Percentiles rank a stretch among this genome's conserved stretches.
Conservation (phyloP, 2,329 filamentous ascomycete genomes). For the Scedosporium minutisporum region DNA sequence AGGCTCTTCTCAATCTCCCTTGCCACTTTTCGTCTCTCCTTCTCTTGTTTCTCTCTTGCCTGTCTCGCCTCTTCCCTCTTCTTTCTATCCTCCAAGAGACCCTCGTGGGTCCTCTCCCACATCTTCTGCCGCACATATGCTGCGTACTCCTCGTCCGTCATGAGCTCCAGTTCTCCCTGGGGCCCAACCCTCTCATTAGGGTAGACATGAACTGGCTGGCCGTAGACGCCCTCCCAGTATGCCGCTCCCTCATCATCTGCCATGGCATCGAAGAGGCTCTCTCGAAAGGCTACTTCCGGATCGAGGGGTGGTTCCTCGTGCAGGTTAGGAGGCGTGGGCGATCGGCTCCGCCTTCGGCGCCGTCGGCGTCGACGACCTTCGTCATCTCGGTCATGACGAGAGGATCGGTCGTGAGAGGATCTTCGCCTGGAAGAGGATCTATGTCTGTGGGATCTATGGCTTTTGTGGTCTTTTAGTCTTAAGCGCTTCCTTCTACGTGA, state of each 20-base stretch:
- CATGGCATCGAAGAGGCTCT: slow-evolving; percentile 92
- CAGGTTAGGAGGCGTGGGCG: slow-evolving; percentile 37
- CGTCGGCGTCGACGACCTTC: slow-evolving; percentile 13
- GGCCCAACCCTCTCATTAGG: slow-evolving; percentile 34
- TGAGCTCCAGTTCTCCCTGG: slow-evolving; percentile 59
- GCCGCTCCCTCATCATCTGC: slow-evolving; percentile 92
- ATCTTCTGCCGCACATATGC: slow-evolving; percentile 76
- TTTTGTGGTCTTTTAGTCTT: slow-evolving; percentile 22
- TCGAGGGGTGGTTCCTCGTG: slow-evolving; percentile 42
- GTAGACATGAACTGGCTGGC: slow-evolving; percentile 84
- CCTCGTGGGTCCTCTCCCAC: slow-evolving; percentile 92
- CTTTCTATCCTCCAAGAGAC: slow-evolving; percentile 67
- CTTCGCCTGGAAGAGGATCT: slow-evolving; percentile 1
- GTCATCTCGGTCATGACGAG: slow-evolving; percentile 19
- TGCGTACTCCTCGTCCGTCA: slow-evolving; percentile 90
- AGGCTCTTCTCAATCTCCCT: slow-evolving; percentile 62
- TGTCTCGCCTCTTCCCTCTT: slow-evolving; percentile 43
- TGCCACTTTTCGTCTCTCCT: slow-evolving; percentile 41
- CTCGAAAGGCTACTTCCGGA: slow-evolving; percentile 71
- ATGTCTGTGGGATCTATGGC: slow-evolving; percentile 13
- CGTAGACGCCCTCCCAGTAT: slow-evolving; percentile 96
- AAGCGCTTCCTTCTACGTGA: slow-evolving; percentile 18
- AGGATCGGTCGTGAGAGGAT: not conserved
- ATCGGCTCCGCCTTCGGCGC: slow-evolving; percentile 24
- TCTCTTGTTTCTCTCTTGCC: slow-evolving; percentile 42